Percentiles rank a stretch among this genome's conserved stretches.
Evolutionary conservation across 2,329 filamentous ascomycete species (phyloP).

Genomic region (Dactylellina leptospora): DNA sequence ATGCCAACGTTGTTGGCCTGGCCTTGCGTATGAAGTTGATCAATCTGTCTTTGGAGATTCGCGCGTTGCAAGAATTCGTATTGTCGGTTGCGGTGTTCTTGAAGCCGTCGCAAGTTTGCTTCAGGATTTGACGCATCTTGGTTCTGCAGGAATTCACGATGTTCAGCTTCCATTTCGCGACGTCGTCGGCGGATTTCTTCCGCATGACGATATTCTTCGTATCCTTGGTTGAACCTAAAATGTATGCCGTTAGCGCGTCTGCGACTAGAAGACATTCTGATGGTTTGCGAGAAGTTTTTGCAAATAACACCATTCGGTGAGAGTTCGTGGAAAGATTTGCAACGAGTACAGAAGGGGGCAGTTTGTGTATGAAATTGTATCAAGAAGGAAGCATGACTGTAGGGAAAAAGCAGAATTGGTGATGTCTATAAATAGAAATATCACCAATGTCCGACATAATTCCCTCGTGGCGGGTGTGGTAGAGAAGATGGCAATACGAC

Average conservation of each 20-base stretch:
- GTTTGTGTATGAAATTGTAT: neutral
- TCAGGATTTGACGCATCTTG: conserved; percentile 28
- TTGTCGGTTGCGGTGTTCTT: conserved; percentile 39
- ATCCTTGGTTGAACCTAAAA: conserved; percentile 17
- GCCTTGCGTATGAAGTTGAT: conserved; percentile 22
- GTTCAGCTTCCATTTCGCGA: conserved; percentile 42
- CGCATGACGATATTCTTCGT: conserved; percentile 23
- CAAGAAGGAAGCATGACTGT: neutral
- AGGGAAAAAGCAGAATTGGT: neutral
- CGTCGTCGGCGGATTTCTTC: conserved; percentile 21
- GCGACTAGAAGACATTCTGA: no score
- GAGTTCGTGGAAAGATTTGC: no score
- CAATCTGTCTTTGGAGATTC: conserved; percentile 37
- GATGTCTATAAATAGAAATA: neutral
- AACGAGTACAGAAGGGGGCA: no score
- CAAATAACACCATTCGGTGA: no score
- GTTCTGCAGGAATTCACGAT: conserved; percentile 22
- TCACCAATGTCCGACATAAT: no score
- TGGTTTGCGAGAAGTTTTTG: no score
- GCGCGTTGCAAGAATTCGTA: conserved; percentile 41
- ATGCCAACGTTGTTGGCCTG: neutral
- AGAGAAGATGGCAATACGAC: neutral
- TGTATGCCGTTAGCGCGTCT: no score
- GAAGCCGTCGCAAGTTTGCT: conserved; percentile 24
- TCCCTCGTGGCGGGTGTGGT: no score